Percentiles rank a stretch among this genome's conserved stretches.
These are phyloP conservation scores for Mycosarcoma mackinlayi DNA, from an alignment of 1,284 basidiomycete genomes.

Conservation along the genomic window DNA sequence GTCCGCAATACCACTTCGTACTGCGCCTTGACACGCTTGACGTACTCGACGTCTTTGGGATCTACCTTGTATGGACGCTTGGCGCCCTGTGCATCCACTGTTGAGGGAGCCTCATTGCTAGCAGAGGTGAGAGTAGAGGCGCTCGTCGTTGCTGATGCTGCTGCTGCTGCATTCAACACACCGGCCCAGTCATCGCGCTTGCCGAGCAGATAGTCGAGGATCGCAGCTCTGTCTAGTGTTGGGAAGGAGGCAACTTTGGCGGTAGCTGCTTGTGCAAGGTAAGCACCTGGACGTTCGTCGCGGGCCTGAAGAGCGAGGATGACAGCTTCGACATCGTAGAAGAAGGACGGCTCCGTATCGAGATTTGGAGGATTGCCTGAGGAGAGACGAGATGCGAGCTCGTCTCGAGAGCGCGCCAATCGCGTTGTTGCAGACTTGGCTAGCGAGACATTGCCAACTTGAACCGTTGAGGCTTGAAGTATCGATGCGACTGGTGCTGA, in stretches of 20 bases:
- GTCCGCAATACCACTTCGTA: conserved; percentile 59
- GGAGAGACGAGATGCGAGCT: conserved; percentile 23
- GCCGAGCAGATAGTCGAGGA: conserved; percentile 62
- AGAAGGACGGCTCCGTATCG: conserved; percentile 44
- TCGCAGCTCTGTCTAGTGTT: conserved; percentile 54
- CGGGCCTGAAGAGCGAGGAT: conserved; percentile 60
- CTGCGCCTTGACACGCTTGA: conserved; percentile 54
- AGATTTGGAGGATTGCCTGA: conserved; percentile 26
- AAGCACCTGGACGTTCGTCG: conserved; percentile 59
- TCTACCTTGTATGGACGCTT: conserved; percentile 63
- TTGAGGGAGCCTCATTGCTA: conserved; percentile 17
- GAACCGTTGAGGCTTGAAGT: conserved; percentile 21
- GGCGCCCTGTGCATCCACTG: conserved; percentile 16
- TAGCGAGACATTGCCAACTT: conserved; percentile 21
- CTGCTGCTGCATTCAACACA: conserved; percentile 23
- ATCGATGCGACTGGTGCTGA: conserved; percentile 22
- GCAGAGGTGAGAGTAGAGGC: conserved; percentile 6
- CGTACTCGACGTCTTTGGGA: conserved; percentile 61
- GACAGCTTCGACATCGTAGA: conserved; percentile 58
- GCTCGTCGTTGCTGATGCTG: conserved; percentile 9
- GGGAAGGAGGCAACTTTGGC: conserved; percentile 56
- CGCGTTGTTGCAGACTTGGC: conserved; percentile 29
- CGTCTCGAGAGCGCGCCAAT: conserved; percentile 44
- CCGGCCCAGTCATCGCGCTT: conserved; percentile 58
- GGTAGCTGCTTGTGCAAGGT: conserved; percentile 58